Evolutionary conservation across 2,329 filamentous ascomycete species (phyloP).

Genomic region (Dendryphion nanum): DNA sequence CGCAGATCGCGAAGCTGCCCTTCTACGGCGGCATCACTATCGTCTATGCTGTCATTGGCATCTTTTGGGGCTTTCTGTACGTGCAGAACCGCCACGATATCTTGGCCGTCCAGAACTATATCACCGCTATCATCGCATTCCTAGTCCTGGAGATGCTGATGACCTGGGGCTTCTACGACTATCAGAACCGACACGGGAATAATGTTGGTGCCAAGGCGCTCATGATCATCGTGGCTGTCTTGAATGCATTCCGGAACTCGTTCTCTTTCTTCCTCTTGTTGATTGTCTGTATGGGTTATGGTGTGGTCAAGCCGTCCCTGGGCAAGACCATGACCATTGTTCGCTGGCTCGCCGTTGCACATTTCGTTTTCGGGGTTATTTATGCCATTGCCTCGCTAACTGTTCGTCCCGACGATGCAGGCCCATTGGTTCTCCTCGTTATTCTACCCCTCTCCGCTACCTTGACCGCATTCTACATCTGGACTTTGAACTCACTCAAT

Average conservation of each 20-base stretch:
- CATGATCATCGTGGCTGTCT: constrained; percentile 84
- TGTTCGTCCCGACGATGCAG: constrained; percentile 84
- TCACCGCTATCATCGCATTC: constrained; percentile 94
- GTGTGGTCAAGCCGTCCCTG: constrained; percentile 90
- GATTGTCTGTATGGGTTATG: constrained; percentile 99
- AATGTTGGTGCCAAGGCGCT: constrained; percentile 80
- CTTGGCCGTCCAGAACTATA: constrained; percentile 96
- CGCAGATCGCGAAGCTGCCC: constrained; percentile 93
- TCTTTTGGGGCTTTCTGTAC: constrained; percentile 93
- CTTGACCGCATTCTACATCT: constrained; percentile 95
- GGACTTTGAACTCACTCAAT: constrained; percentile 95
- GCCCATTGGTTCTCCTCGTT: constrained; percentile 86
- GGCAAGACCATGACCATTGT: constrained; percentile 94
- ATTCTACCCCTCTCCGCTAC: constrained; percentile 90
- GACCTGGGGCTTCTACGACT: constrained; percentile 99
- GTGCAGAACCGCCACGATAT: constrained; percentile 94
- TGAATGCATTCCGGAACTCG: constrained; percentile 92
- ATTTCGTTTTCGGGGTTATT: constrained; percentile 92
- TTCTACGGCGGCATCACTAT: constrained; percentile 96
- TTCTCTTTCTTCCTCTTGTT: constrained; percentile 98
- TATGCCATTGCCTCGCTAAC: constrained; percentile 89
- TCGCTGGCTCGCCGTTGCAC: constrained; percentile 82
- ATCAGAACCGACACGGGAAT: constrained; percentile 84
- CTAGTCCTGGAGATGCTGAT: constrained; percentile 94
- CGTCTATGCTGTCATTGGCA: constrained; percentile 82